Evolutionary conservation across 345 rosid species (phyloP).

Genomic region (Litchi chinensis): DNA sequence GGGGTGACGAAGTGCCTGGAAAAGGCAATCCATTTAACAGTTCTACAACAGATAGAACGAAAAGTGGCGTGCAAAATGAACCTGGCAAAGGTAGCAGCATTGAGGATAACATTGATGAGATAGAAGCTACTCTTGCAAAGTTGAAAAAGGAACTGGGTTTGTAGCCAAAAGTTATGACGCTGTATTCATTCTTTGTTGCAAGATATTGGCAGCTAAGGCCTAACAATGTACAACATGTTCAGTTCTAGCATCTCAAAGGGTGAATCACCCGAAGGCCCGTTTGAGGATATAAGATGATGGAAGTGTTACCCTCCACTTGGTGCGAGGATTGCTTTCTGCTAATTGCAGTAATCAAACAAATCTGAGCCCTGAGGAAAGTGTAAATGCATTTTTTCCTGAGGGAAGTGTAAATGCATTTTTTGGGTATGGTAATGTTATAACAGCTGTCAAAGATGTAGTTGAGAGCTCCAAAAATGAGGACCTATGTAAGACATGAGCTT

Average conservation of each 20-base stretch:
- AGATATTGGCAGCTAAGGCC: neutral
- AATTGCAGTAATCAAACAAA: neutral
- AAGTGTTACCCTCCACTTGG: neutral
- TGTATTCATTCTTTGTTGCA: slow-evolving; percentile 6
- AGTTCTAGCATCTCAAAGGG: neutral
- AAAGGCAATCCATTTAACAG: slow-evolving; percentile 24
- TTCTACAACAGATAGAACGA: slow-evolving; percentile 34
- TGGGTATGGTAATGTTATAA: neutral
- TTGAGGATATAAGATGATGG: neutral
- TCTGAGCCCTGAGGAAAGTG: neutral
- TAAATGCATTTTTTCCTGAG: neutral
- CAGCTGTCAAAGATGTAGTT: neutral
- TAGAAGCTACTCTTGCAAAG: slow-evolving; percentile 87
- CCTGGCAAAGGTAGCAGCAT: slow-evolving; percentile 52
- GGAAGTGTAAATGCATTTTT: neutral
- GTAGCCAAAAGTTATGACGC: slow-evolving; percentile 25
- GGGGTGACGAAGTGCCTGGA: slow-evolving; percentile 16
- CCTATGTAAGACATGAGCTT: neutral
- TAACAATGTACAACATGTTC: neutral
- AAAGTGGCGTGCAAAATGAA: slow-evolving; percentile 28
- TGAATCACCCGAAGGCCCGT: neutral
- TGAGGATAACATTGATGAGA: slow-evolving; percentile 75
- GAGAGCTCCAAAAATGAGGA: neutral
- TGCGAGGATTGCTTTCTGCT: neutral
- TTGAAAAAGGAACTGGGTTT: slow-evolving; percentile 87